Evolutionary conservation across 257 asterid genomes (phyloP), one percentile per base, ranked within the genome.

Genomic region (Thymus quinquecostatus): DNA sequence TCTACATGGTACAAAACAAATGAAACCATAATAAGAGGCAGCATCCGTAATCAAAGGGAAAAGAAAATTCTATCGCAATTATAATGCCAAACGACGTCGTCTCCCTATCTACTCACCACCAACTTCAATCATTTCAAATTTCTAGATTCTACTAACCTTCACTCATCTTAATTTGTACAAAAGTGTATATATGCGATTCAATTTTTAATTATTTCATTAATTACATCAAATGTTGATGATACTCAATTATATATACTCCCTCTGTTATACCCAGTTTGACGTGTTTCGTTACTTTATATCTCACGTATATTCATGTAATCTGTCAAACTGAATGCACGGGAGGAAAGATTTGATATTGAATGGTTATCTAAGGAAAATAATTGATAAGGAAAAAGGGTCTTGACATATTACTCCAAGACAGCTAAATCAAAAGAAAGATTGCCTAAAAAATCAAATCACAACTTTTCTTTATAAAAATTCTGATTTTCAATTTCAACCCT

Each of bases 371-470:
- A 21, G 21, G 21, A 21, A 21, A 21, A 21, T 21, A 63, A 5
- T 43, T 63, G 4, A 10, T 8, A 27, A 29, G 13, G 13, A 30
- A 58, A 58, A 7, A 0, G n/a, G 14, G 12, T 12, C 32, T 57
- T 44, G 27, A 2, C 47, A 50, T 3, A n/a, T 62, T 62, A 14
- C 50, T n/a, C 33, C 74, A 60, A 66, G 78, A 75, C 80, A 75
- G 48, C 12, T 48, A 71, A 43, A 79, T 79, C 83, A 75, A 53
- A 14, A 28, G 10, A 68, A n/a, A 74, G 77, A 79, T 75, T 21
- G 76, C 33, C 8, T 64, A 54, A 68, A 71, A 70, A 34, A 34
- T 75, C 80, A 71, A 71, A 65, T 72, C 49, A 61, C 51, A 28
- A 33, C 68, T 45, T 61, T 75, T 60, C 55, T 11, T 47, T 58